Evolutionary conservation across 148 eudicot genomes (phyloP).

Genomic region (Rhododendron ovatum): DNA sequence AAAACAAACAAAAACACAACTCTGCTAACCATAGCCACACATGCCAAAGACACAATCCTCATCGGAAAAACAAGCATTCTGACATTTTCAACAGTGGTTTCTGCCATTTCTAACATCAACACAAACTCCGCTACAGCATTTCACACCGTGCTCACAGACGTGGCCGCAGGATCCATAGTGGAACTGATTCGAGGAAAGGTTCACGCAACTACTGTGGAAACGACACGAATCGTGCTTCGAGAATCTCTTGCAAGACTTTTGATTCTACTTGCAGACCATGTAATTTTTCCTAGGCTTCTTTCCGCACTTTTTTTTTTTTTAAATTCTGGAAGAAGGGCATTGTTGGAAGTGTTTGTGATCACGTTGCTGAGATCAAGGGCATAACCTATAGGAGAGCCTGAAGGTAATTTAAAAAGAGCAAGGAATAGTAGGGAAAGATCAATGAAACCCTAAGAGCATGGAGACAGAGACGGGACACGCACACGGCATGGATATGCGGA

Average conservation of each 20-base stretch:
- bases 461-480: no score
- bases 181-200: neutral
- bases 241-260: neutral
- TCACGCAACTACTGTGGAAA: neutral
- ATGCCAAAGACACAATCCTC: neutral
- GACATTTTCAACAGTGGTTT: no score
- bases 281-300: neutral
- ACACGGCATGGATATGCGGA: no score
- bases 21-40: neutral
- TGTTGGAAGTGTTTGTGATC: neutral
- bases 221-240: neutral
- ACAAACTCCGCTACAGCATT: neutral
- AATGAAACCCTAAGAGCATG: neutral
- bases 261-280: neutral
- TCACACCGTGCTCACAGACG: neutral
- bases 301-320: neutral
- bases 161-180: neutral
- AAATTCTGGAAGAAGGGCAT: neutral
- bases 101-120: no score
- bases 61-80: no score
- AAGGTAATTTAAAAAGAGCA: neutral
- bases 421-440: neutral
- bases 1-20: neutral
- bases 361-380: neutral
- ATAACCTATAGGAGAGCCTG: neutral